Base-by-base conservation (phyloP, 192 early-diverging fungal genomes). In the Mortierella alpina region DNA sequence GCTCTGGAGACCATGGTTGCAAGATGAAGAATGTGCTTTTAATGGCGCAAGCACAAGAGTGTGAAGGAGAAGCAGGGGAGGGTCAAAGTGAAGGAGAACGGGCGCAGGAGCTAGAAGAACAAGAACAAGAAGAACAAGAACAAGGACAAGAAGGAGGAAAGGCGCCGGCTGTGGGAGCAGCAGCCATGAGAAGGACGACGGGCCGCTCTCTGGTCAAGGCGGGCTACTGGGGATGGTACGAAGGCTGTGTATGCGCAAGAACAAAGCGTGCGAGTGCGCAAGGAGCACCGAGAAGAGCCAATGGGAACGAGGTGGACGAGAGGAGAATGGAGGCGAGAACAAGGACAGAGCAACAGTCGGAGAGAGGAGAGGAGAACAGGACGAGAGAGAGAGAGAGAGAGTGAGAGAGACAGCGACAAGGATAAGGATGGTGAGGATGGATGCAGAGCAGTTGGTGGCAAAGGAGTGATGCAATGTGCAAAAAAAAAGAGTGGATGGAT, bases 1-100 rank as follows among this genome's bases (percentile, higher is more conserved):
- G 70, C 70, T 46, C 15, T 46, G 23, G 70, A 64, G 47, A 63
- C 61, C 70, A 72, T 72, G 53, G 54, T 45, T 23, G 41, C 31
- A 17, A 31, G 15, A 48, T 18, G 7, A 18, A 11, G n/a, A 13
- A 7, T 68, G 42, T n/a, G n/a, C 47, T 68, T 9, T 54, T 41
- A 51, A 52, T 51, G 2, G n/a, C 39, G 7, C 41, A 7, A 18
- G 6, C 7, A 22, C 23, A 12, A 47, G 22, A 42, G 2, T 15
- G 22, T 66, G 15, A 4, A 13, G 50, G 23, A 44, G 31, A 10
- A 31, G 31, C 31, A n/a, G 14, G 20, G n/a, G 64, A 55, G 53
- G n/a, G 61, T 31, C 44, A 12, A 17, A 6, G 57, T 20, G 59
- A 18, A 20, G 62, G 12, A 39, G 48, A 11, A 39, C 8, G 17